A percentile compares a stretch with the other conserved stretches of the same genome.
These are phyloP conservation scores for Xylaria scruposa DNA, from an alignment of 495 filamentous ascomycete genomes.

Conservation along the genomic window DNA sequence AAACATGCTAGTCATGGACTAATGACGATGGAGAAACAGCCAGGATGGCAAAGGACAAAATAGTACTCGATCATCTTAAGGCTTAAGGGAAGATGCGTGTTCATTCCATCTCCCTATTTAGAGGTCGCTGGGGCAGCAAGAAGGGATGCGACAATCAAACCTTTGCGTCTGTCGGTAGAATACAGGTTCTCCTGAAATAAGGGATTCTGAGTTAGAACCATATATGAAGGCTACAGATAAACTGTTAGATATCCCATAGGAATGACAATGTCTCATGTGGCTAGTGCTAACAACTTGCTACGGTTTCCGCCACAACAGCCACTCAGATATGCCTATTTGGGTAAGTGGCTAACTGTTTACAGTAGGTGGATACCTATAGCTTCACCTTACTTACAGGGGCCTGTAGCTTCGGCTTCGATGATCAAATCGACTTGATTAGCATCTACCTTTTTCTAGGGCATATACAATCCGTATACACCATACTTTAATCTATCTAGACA, in stretches of 20 bases:
- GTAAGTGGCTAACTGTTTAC: not conserved
- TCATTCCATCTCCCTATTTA: not conserved
- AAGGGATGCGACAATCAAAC: too few species aligned
- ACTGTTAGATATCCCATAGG: not conserved
- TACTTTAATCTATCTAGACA: not conserved
- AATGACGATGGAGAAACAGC: not conserved
- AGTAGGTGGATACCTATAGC: not conserved
- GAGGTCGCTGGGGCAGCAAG: not conserved
- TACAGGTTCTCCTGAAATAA: not conserved
- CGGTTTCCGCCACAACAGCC: not conserved
- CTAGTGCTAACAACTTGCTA: not conserved
- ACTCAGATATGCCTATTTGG: not conserved
- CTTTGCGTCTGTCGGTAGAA: not conserved
- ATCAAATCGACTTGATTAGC: constrained; percentile 2
- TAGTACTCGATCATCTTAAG: not conserved
- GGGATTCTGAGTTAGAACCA: not conserved
- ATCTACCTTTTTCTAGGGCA: not conserved
- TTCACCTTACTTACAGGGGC: not conserved
- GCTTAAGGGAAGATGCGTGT: not conserved
- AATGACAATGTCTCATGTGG: not conserved
- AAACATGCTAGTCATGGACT: too few species aligned
- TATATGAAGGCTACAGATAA: not conserved
- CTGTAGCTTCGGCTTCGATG: constrained; percentile 3
- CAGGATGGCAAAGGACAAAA: not conserved
- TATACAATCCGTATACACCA: not conserved